Evolutionary conservation across 2,329 filamentous ascomycete genomes (phyloP).

Genomic region (Cladosporium sp.): DNA sequence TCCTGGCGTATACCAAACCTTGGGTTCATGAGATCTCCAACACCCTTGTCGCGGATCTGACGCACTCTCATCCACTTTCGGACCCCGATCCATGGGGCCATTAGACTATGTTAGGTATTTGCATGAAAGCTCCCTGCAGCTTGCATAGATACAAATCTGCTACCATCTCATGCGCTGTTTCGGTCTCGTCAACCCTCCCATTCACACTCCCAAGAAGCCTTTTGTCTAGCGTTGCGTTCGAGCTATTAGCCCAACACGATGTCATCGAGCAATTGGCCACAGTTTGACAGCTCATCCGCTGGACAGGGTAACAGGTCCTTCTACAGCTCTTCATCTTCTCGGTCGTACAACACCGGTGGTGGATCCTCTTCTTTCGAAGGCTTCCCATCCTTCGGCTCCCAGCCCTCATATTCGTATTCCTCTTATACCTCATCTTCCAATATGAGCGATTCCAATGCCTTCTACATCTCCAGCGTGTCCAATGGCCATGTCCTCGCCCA

Average conservation of each 20-base stretch:
- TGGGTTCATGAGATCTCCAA: no score
- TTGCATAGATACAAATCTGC: no score
- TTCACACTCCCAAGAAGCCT: no score
- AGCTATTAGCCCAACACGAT: neutral
- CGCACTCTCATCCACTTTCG: no score
- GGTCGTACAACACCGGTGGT: neutral
- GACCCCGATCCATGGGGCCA: neutral
- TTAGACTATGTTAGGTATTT: neutral
- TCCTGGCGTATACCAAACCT: no score
- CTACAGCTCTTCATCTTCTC: neutral
- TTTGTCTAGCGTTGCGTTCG: no score
- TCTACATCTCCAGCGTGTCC: conserved; percentile 5
- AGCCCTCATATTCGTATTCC: neutral
- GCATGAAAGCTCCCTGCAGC: no score
- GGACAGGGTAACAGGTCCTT: neutral
- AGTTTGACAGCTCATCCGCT: neutral
- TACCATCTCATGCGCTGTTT: no score
- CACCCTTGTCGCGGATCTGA: no score
- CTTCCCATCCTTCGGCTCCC: conserved; percentile 1
- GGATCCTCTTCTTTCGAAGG: neutral
- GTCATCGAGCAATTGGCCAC: conserved; percentile 1
- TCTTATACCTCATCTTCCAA: neutral
- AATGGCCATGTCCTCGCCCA: conserved; percentile 10
- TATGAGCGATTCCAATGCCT: neutral
- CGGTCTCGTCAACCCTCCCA: no score